Percentiles rank a stretch among this genome's conserved stretches.
Conservation (phyloP, 768 basidiomycete species). For the Psilocybe cubensis region DNA sequence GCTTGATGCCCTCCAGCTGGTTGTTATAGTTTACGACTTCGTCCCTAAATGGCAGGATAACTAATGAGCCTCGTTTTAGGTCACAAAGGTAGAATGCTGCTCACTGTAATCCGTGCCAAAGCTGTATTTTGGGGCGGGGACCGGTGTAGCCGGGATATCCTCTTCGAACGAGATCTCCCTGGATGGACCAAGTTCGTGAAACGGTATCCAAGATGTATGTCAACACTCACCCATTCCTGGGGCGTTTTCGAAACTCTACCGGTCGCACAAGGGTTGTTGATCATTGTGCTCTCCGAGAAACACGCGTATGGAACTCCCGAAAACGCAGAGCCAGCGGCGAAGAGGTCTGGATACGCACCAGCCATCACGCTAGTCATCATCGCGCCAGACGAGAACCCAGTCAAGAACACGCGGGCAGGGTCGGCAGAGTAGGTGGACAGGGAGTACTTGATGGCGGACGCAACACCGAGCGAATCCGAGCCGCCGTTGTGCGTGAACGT, state of each 20-base stretch:
- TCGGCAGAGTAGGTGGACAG: slow-evolving; percentile 53
- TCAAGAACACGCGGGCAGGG: slow-evolving; percentile 48
- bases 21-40: slow-evolving; percentile 53
- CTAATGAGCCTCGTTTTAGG: not conserved
- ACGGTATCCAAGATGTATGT: not conserved
- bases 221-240: not conserved
- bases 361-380: slow-evolving; percentile 66
- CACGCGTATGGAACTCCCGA: slow-evolving; percentile 60
- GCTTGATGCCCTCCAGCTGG: slow-evolving; percentile 53
- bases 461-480: slow-evolving; percentile 57
- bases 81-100: not conserved
- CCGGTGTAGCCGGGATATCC: slow-evolving; percentile 66
- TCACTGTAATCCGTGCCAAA: slow-evolving; percentile 56
- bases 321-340: slow-evolving; percentile 49
- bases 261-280: slow-evolving; percentile 50
- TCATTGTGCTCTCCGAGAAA: slow-evolving; percentile 49
- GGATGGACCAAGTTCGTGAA: not conserved
- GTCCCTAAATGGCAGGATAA: slow-evolving; percentile 39
- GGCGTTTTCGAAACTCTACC: slow-evolving; percentile 14
- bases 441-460: slow-evolving; percentile 49
- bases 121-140: slow-evolving; percentile 50
- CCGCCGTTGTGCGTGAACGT: slow-evolving; percentile 60
- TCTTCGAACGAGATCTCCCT: slow-evolving; percentile 47
- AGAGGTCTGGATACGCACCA: slow-evolving; percentile 58
- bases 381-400: slow-evolving; percentile 54